phyloP scores from a whole-genome alignment of 352 stramenopile genomes.

The Thraustochytrium sp. region DNA sequence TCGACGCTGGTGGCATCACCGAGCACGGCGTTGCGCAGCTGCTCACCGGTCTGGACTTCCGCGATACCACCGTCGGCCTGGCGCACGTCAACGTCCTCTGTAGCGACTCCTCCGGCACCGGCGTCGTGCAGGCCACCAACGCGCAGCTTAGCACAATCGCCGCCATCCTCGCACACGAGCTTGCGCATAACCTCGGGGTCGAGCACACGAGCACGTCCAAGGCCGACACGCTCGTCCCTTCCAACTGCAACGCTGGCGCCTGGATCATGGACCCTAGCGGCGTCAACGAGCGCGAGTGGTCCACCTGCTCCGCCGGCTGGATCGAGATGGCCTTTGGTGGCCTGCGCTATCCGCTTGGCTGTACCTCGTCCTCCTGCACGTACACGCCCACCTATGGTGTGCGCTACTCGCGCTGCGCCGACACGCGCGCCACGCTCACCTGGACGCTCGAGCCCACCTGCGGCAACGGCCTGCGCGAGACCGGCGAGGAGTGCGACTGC shows the following conservation, averaged over 20 bases:
- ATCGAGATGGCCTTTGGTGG: slow-evolving; percentile 35
- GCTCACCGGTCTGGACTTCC: slow-evolving; percentile 25
- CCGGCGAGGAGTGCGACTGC: slow-evolving; percentile 42
- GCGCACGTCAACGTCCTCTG: slow-evolving; percentile 21
- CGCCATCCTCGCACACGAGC: slow-evolving; percentile 36
- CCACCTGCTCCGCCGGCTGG: slow-evolving; percentile 10
- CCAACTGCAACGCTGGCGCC: background rate
- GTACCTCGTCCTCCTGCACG: background rate
- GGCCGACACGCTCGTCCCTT: slow-evolving; percentile 5
- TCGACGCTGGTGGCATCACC: background rate
- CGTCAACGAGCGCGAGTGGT: slow-evolving; percentile 8
- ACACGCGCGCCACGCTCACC: background rate
- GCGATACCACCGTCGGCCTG: slow-evolving; percentile 2
- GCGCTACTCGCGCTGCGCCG: background rate
- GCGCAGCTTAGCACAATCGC: background rate
- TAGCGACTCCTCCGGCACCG: background rate
- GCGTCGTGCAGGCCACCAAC: slow-evolving; percentile 26
- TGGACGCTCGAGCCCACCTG: slow-evolving; percentile 31
- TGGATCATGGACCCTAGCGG: slow-evolving; percentile 27
- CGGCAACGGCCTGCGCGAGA: slow-evolving; percentile 36
- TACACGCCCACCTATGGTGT: slow-evolving; percentile 9
- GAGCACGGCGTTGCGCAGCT: slow-evolving; percentile 30
- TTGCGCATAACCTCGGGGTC: slow-evolving; percentile 39
- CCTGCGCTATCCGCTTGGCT: background rate
- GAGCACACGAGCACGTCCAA: slow-evolving; percentile 1